Base-by-base conservation (phyloP, 2,329 filamentous ascomycete genomes). In the Emydomyces testavorans region DNA sequence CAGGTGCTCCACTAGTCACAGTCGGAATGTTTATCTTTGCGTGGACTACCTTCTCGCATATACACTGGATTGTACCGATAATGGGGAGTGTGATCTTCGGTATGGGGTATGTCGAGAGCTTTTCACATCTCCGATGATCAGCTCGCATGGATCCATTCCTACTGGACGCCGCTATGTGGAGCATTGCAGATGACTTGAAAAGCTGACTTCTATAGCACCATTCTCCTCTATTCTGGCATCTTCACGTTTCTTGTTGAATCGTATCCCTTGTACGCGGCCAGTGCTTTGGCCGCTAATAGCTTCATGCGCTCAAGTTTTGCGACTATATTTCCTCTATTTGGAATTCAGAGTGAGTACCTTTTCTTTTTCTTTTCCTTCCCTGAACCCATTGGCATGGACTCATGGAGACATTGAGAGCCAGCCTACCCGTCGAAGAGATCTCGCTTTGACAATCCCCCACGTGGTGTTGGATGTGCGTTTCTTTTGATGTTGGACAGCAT, bases 21-120 rank as follows among this genome's bases (percentile, higher is more conserved):
- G 71, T 84, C 48, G 85, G 86, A 5, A 68, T 96, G 13, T 94
- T 95, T 64, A 83, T 85, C 67, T 94, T 94, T 66, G 87, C 79
- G 6, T 94, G 87, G 84, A 88, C 85, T 3, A 83, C 83, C 11
- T 89, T 81, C 62, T 65, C 80, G 43, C 55, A 62, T 1, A 76
- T 94, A 41, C 82, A 86, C 65, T 90, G 80, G 80, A 83, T 85
- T 52, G 74, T 80, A 38, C 82, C 83, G 21, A 81, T 87, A 54
- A 80, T 89, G 65, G 84, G 81, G 16, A 83, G 79, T 23, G 73
- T 64, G 35, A 69, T 89, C 37, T 89, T 88, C 66, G 83, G 80
- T 49, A 70, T 74, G 61, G 84, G 77, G 79, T 83, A 71, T 71
- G 79, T 45, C 11, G 20, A 37, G 11, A 20, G 26, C 15, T 35